Evolutionary conservation across 305 asterid species (phyloP), one percentile per base, ranked within the genome.

Genomic region (Andrographis paniculata): DNA sequence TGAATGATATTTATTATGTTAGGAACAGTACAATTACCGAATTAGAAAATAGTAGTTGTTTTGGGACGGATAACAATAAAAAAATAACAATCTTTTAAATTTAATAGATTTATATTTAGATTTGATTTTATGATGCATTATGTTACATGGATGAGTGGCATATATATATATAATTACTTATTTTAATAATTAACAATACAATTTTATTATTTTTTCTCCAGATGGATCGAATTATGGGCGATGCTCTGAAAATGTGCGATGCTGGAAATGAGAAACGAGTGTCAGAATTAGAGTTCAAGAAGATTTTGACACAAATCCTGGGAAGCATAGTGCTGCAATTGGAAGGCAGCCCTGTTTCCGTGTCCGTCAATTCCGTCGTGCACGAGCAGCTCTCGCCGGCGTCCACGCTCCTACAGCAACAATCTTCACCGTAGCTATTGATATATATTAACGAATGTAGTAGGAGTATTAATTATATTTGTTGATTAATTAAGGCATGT

Each of bases 251-350:
- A 63, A 73, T 68, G 84, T 45, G 86, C 33, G 66, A 73, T 14
- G 73, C 66, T 1, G 81, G 73, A 8, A 94, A 80, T 22, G 87
- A 80, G 43, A 78, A 76, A 58, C 17, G 60, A 19, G 87, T 80
- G 44, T 86, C 75, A 54, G 96, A 82, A 52, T 94, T 82, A 0
- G 95, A 82, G 68, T 91, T 86, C 81, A 91, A 79, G 84, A 82
- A 83, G 70, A 31, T 82, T 12, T 19, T 91, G 53, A 69, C 78
- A 0, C 94, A 85, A 48, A 66, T 80, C 33, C 59, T 91, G 19
- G 88, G 92, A 46, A 75, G 82, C 61, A 63, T 82, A 33, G 80
- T 86, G 96, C 54, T 82, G 70, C 92, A 80, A 49, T 51, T 91
- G 55, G 88, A 86, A 69, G 94, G 94, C 30, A 73, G 63, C 52